Base-by-base conservation (phyloP, 1,284 basidiomycete species). In the Rhizoctonia solani region DNA sequence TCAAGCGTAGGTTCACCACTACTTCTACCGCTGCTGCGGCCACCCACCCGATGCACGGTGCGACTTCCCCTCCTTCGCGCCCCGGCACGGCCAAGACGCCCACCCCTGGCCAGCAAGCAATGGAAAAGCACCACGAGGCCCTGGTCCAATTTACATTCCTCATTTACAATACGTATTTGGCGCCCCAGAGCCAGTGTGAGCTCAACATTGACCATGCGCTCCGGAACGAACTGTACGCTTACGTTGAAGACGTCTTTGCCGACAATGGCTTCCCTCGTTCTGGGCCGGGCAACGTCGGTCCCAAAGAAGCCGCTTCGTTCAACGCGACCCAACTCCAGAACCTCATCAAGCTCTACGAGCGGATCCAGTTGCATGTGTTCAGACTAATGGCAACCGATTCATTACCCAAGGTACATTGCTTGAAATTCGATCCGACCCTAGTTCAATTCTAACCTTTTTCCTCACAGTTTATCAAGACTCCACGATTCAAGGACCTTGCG, bases 191-290 rank as follows among this genome's bases (percentile, higher is more conserved):
- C 75, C 92, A 90, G 68, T 94, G 89, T 78, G 96, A 99, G 79
- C 86, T 99, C 69, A 99, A 99, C 80, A 98, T 99, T 72, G 97
- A 99, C 76, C 96, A 99, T 78, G 92, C 91, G 54, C 82, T 99
- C 41, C 89, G 96, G 69, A 93, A 93, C 73, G 96, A 98, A 79
- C 83, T 99, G 59, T 91, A 94, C 67, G 89, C 87, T 70, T 98
- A 98, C 77, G 85, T 99, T 73, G 91, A 89, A 78, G 92, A 93
- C 59, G 89, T 93, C 54, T 89, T 93, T 73, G 86, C 86, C 61
- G 77, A 78, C 66, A 67, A 63, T 39, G 52, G 50, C 14, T 63
- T 67, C 55, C 34, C 67, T n/a, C 54, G 67, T 29, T 21, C 34
- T 23, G 63, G 63, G 8, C 53, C 63, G 9, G 63, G 52, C 2